Evolutionary conservation across 1,284 basidiomycete species (phyloP), one percentile per base, ranked within the genome.

Genomic region (Irpex rosettiformis): DNA sequence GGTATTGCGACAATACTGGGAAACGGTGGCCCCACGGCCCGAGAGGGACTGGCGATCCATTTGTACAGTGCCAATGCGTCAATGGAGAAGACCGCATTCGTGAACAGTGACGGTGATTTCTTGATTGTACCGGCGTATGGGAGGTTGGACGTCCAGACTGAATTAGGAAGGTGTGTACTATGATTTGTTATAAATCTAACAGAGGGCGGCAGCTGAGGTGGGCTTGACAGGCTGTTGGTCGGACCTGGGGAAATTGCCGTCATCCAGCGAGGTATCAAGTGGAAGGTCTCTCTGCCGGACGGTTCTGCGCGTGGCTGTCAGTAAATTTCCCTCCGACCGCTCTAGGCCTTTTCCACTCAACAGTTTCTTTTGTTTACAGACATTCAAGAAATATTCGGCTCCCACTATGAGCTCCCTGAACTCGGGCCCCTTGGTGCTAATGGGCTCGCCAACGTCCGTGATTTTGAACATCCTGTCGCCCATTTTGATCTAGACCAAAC

Each of bases 21-120:
- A 0, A 83, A 83, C 56, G 86, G 87, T 1, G 83, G 86, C 58
- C 83, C 85, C 1, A 84, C 82, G 21, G 64, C 81, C 55, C 79
- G 77, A 29, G 83, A 87, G 67, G 85, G 85, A 3, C 70, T 86
- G 3, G 85, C 84, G 0, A 77, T 86, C 59, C 85, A 89, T 65
- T 74, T 87, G 62, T 89, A 87, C 68, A 73, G 78, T 2, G 81
- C 82, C 18, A 86, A 84, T 67, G 68, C 76, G 49, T 82, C 81
- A 8, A 90, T 90, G 88, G 79, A 75, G 33, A 83, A 81, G 55
- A 79, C 76, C 63, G 85, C 86, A 8, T 85, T 88, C 69, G 81
- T 81, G 67, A 86, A 87, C 66, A 83, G 78, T 49, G 86, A 89
- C 64, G 87, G 87, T 3, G 86, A 89, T 70, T 79, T 88, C 72